Base-by-base conservation (phyloP, 768 basidiomycete species). In the Russula virescens region DNA sequence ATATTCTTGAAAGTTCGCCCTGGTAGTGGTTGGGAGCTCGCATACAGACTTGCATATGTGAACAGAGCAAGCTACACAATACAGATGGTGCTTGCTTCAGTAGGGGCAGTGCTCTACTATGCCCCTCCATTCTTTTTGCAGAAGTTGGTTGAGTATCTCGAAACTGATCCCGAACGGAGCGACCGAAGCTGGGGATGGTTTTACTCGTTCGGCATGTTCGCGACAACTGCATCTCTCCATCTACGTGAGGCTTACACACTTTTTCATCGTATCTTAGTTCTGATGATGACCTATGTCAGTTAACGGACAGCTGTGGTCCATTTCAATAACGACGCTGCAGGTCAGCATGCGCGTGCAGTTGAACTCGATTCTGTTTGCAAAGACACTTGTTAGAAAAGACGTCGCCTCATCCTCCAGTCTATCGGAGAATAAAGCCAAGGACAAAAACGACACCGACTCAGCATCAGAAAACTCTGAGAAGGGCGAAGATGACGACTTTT, bases 371-470 rank as follows among this genome's bases (percentile, higher is more conserved):
- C 77, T 95, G 5, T 94, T 89, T 71, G 83, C 84, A 21, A 95
- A 95, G 75, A 94, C 91, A 0, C 81, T 94, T 18, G 83, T 90
- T 16, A 83, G 92, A 51, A 94, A 95, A 73, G 89, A 93, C 66
- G 76, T 89, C 26, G 91, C 89, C 1, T 88, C 87, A 3, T 83
- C 85, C n/a, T 72, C 82, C 9, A 71, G 74, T 8, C 38, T 62
- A 0, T 50, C 68, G 28, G 69, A 71, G 14, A 66, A 66, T 3
- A 63, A 59, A 38, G 48, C 54, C 57, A 69, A 70, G 62, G 65
- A 75, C 42, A 68, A 61, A 60, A 69, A 55, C 58, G 31, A 47
- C 16, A 54, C 61, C 2, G 63, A 65, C 49, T 55, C 53, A 7
- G 23, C 55, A 4, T 60, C 68, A 0, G 65, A 66, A 42, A 57